phyloP scores from a whole-genome alignment of 1,284 basidiomycete genomes.

The Waitea zeae region DNA sequence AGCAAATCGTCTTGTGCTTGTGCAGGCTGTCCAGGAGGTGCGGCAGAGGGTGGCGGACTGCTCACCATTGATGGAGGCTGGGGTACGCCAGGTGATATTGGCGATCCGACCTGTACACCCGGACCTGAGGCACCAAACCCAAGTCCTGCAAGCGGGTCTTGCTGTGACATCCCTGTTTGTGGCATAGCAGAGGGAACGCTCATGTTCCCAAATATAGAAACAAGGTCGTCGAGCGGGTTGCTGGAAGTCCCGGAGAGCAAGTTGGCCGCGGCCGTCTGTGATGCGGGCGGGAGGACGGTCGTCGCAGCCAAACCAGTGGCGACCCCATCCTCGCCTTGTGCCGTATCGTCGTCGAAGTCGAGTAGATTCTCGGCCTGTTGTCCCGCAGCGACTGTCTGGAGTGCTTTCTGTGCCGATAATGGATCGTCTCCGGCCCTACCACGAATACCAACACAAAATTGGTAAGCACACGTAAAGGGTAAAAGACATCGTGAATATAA shows the following conservation, averaged over 20 bases:
- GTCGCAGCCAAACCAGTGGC: slow-evolving; percentile 63
- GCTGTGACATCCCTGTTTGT: too few relatives aligned
- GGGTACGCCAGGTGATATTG: too few relatives aligned
- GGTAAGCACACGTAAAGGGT: background rate
- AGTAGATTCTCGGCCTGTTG: slow-evolving; percentile 91
- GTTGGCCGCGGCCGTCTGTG: slow-evolving; percentile 52
- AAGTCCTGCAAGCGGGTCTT: slow-evolving; percentile 11
- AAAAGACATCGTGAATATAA: too few relatives aligned
- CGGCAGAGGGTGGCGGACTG: too few relatives aligned
- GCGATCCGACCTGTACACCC: too few relatives aligned
- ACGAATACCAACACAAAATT: slow-evolving; percentile 13
- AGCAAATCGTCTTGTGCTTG: slow-evolving; percentile 29
- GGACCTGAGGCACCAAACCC: slow-evolving; percentile 11
- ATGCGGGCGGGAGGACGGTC: slow-evolving; percentile 19
- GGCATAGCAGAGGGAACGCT: too few relatives aligned
- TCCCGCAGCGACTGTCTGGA: slow-evolving; percentile 79
- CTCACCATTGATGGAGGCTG: too few relatives aligned
- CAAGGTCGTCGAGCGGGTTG: slow-evolving; percentile 83
- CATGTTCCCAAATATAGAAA: slow-evolving; percentile 72
- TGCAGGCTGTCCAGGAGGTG: slow-evolving; percentile 6
- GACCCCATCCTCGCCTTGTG: slow-evolving; percentile 28
- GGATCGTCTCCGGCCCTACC: slow-evolving; percentile 47
- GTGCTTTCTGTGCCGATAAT: slow-evolving; percentile 61
- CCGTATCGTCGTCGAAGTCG: slow-evolving; percentile 71
- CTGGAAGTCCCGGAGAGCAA: slow-evolving; percentile 53